Evolutionary conservation across 2,329 filamentous ascomycete species (phyloP), one percentile per base, ranked within the genome.

Genomic region (Colletotrichum sp.): DNA sequence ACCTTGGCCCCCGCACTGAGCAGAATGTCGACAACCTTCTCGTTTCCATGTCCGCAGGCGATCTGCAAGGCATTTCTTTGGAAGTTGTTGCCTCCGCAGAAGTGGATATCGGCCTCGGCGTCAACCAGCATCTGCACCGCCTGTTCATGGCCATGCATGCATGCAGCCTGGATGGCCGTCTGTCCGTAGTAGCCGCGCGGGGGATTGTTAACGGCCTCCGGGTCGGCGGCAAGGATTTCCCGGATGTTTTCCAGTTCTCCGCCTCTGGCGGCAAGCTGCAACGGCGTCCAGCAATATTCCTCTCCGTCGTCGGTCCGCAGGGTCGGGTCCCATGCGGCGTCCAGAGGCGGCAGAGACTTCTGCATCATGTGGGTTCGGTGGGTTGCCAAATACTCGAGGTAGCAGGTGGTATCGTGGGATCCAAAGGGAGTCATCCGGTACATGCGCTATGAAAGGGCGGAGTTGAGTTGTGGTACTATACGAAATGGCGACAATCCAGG

Each of bases 361-460:
- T 52, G 43, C 43, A 52, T 52, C 3, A 21, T 52, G 43, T 21
- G 9, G 18, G 18, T 43, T 12, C 18, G 6, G 18, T n/a, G 9
- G 4, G 39, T 12, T 12, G 3, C 10, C n/a, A 13, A 52, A 52
- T 9, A 9, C 18, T 52, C 43, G 3, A 52, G n/a, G 12, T 52
- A 7, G 43, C 6, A 52, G 43, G n/a, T 7, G 43, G 2, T 52
- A 21, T 7, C 43, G 43, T 52, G 10, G n/a, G 10, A 13, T 48
- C 1, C 4, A 12, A 5, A 21, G 9, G 39, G n/a, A 48, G 6
- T 52, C n/a, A 52, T 52, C n/a, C 43, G 6, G 3, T 6, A 21
- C n/a, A 6, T 1, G 10, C 4, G 43, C 43, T 7, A 7, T 21
- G n/a, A 52, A 52, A 52, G 4, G n/a, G 0, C 4, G 43, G 0